These are phyloP conservation scores for Fusarium annulatum DNA, from an alignment of 2,329 filamentous ascomycete genomes.

Conservation along the genomic window DNA sequence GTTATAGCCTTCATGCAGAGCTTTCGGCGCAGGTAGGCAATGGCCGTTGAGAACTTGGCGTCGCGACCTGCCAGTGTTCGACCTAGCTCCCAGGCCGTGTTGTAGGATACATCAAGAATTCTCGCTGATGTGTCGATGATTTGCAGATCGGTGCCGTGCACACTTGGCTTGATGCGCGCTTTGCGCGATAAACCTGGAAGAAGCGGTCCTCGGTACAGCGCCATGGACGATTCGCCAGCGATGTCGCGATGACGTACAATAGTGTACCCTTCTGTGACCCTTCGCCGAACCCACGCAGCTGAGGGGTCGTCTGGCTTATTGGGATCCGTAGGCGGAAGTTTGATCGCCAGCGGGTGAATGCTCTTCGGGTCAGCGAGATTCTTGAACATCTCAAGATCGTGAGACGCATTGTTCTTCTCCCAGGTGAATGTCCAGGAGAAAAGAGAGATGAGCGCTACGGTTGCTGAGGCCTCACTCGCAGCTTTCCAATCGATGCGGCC, in stretches of 20 bases:
- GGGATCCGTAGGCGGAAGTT: not conserved
- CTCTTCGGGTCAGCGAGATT: not conserved
- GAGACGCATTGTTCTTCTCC: not conserved
- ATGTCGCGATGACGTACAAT: not conserved
- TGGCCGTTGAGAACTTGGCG: not conserved
- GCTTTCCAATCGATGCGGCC: not conserved
- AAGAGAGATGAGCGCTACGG: not conserved
- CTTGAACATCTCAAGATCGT: not conserved
- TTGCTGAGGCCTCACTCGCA: not conserved
- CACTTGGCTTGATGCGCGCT: not conserved
- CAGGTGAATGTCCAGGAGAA: not conserved
- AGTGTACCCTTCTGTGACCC: not conserved
- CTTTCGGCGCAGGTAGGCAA: not conserved
- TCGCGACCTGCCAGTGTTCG: not conserved
- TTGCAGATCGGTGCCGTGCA: not conserved
- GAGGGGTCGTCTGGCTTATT: not conserved
- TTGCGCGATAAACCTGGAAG: not conserved
- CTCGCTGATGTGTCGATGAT: not conserved
- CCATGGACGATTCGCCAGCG: not conserved
- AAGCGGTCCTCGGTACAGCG: not conserved
- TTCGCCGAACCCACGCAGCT: not conserved
- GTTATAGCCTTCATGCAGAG: not conserved
- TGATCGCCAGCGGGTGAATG: not conserved
- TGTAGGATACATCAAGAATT: not conserved
- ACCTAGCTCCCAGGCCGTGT: not conserved